A percentile compares a stretch with the other conserved stretches of the same genome.
These are phyloP conservation scores for Pisolithus tinctorius DNA, from an alignment of 768 basidiomycete species.

Conservation along the genomic window DNA sequence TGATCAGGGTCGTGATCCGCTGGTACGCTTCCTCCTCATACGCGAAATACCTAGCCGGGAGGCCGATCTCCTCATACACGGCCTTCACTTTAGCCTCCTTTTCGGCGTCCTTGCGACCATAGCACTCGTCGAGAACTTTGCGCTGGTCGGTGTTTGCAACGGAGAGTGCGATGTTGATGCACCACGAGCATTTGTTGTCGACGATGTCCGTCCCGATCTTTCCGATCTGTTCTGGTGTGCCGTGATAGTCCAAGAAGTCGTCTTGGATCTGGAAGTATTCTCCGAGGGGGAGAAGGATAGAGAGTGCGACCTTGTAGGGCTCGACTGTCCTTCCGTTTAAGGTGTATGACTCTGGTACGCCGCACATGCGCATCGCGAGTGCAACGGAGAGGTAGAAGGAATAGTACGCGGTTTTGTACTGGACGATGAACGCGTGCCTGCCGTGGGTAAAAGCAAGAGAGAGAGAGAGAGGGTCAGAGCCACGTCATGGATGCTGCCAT, in stretches of 20 bases:
- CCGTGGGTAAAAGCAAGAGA: neutral
- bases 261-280: slow-evolving; percentile 99
- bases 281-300: slow-evolving; percentile 85
- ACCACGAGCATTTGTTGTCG: slow-evolving; percentile 99
- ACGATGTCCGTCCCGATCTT: slow-evolving; percentile 98
- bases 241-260: slow-evolving; percentile 92
- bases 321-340: slow-evolving; percentile 35
- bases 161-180: slow-evolving; percentile 79
- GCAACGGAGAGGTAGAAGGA: slow-evolving; percentile 99
- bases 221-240: slow-evolving; percentile 84
- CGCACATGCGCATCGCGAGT: slow-evolving; percentile 78
- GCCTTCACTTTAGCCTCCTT: slow-evolving; percentile 55
- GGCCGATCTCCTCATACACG: slow-evolving; percentile 64
- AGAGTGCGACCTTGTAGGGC: slow-evolving; percentile 67
- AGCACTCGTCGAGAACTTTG: slow-evolving; percentile 55
- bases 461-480: neutral
- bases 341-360: slow-evolving; percentile 47
- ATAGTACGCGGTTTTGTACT: slow-evolving; percentile 97
- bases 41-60: slow-evolving; percentile 56
- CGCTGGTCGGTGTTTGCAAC: slow-evolving; percentile 51
- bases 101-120: slow-evolving; percentile 48
- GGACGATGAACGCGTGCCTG: slow-evolving; percentile 87
- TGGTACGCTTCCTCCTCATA: slow-evolving; percentile 78
- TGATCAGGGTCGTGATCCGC: slow-evolving; percentile 63
- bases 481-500: neutral